Base-by-base conservation (phyloP, 345 rosid genomes). In the Populus euphratica region DNA sequence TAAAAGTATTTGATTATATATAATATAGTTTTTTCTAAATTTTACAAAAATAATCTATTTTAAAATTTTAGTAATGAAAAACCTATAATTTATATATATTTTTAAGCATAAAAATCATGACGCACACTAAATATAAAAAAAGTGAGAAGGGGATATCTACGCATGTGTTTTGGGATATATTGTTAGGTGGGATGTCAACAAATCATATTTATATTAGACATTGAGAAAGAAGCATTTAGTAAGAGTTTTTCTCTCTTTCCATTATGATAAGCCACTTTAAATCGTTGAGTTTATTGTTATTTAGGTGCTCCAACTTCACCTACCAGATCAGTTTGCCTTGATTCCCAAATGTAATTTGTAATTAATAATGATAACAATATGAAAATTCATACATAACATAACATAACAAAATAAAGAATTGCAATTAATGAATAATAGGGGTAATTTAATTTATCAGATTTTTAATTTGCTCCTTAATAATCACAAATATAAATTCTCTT, bases 391-490 rank as follows among this genome's bases (percentile, higher is more conserved):
- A 56, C 5, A 56, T 25, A n/a, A 9, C 3, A 41, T 41, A 41
- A 2, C 44, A 9, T 0, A 11, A 41, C 3, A 41, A 10, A 41
- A 1, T 41, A 41, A 41, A 41, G 47, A 41, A 41, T 2, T 41
- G 1, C 14, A 41, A 41, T 41, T 41, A 41, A 41, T 41, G 2
- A 41, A 41, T 0, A 0, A 41, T 2, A 0, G 3, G 0, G 5
- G 0, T 33, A 33, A 0, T 33, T 33, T 0, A 33, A 33, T 0
- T 33, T 5, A 0, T 33, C 5, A 33, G 5, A 0, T 33, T 33
- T 33, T 4, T 0, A 0, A 0, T 33, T 4, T 33, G 0, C 0
- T 33, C 0, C 0, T 0, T 0, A 4, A 33, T 33, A 0, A 0
- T 33, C 5, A 33, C 0, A 0, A 0, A 4, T 33, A 33, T 0